Evolutionary conservation across 1,139 yeast species (phyloP), one percentile per base, ranked within the genome.

Genomic region (Zygosaccharomyces pseudobailii): DNA sequence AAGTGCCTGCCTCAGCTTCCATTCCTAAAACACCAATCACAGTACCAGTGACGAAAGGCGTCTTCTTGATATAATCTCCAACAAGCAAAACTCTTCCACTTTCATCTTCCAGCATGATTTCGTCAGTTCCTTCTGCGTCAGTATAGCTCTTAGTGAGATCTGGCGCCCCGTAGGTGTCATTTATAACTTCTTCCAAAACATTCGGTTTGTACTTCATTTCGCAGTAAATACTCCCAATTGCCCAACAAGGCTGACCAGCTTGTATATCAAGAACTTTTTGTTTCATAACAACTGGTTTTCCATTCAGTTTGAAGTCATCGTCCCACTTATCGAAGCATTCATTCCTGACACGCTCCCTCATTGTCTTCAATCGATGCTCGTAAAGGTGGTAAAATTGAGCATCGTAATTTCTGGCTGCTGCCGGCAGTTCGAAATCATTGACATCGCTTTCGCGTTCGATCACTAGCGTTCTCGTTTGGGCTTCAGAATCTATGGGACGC

Each of bases 121-220:
- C 75, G 56, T 82, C 87, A 20, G 55, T 53, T 2, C 81, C 71
- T 1, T 74, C 78, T 0, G 79, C 74, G 52, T 77, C 84, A 24
- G 75, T 70, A 52, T 81, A 82, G 27, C 75, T 68, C 19, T 67
- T 65, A 28, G 62, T 71, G 40, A 57, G 62, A 39, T 67, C 70
- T 3, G 69, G 68, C 4, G 65, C 62, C 1, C 80, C 79, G 59
- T 65, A 73, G 2, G 65, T 58, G 38, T 67, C 70, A 54, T 59
- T 77, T 38, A 86, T 82, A 13, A 90, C 92, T 55, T 92, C 97
- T 43, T 80, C 79, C 47, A 94, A 70, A 43, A 92, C 84, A 61
- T 89, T 85, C 8, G 96, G 88, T 63, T 92, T 92, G 62, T 80
- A 80, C 60, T 80, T 82, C 81, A 88, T 77, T 51, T 90, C 96